Base-by-base conservation (phyloP, 768 basidiomycete genomes). In the Lactarius hatsudake region DNA sequence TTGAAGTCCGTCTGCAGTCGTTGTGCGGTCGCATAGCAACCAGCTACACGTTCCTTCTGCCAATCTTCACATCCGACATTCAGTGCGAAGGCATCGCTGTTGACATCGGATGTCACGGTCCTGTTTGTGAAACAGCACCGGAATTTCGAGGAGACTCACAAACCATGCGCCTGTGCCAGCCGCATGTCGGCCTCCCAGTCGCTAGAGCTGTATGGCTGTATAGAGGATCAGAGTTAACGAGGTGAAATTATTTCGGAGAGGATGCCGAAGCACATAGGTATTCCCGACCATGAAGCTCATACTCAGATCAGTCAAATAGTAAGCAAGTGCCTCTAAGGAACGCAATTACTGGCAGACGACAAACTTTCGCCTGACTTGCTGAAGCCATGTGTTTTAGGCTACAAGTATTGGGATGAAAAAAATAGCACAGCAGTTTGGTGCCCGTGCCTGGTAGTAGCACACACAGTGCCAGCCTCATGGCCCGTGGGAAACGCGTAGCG, bases 11-110 rank as follows among this genome's bases (percentile, higher is more conserved):
- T 66, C 3, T 66, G 65, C 30, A 81, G 81, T 59, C 82, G 78
- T 20, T 73, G 73, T 4, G 88, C 88, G 38, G 87, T 86, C 54
- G 80, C 73, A 73, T 85, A 91, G 51, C 71, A 71, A 23, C 70
- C 71, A 1, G 45, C 23, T 2, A 73, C 72, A 3, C 73, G 69
- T 7, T 61, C 64, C 26, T 42, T 62, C 53, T 75, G 75, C 75
- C 74, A 76, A 7, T 70, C 62, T 42, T 76, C 75, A 1, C 42
- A 34, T 2, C 75, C 75, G 3, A 75, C 62, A 30, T 76, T 75
- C 13, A 76, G 66, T 18, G 66, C 62, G 3, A 64, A 59, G 26
- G 66, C 66, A 40, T 63, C 66, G 20, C 62, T 67, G 15, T 59
- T 3, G 51, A 20, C 28, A 55, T 34, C 26, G 26, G 42, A 9